Evolutionary conservation across 169 alveolate genomes (phyloP).

Genomic region (Eimeria acervulina): DNA sequence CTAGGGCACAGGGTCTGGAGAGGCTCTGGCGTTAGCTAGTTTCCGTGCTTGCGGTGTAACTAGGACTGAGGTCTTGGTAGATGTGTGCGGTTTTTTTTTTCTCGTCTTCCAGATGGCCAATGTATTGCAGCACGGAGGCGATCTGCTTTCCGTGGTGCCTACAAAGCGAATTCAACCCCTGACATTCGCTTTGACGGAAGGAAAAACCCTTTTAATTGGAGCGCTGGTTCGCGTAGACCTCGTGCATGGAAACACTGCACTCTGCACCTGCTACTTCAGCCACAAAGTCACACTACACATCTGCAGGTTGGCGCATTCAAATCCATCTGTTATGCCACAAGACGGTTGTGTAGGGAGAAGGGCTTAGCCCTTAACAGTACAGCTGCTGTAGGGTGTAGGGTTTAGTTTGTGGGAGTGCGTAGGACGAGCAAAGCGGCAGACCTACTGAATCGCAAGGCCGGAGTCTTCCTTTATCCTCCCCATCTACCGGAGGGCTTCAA

Average conservation of each 20-base stretch:
- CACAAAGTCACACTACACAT: conserved; percentile 88
- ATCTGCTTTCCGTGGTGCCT: conserved; percentile 63
- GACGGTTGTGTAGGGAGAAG: not conserved
- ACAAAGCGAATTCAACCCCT: conserved; percentile 76
- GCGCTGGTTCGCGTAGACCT: conserved; percentile 71
- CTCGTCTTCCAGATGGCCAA: conserved; percentile 53
- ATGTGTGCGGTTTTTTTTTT: not conserved
- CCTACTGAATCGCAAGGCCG: conserved; percentile 85
- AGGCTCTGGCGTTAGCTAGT: too few species aligned
- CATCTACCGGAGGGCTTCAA: conserved; percentile 77
- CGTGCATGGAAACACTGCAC: conserved; percentile 69
- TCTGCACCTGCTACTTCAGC: conserved; percentile 85
- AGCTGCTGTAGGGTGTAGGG: not conserved
- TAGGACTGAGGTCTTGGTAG: too few species aligned
- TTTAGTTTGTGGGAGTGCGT: not conserved
- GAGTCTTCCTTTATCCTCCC: conserved; percentile 88
- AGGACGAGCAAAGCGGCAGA: conserved; percentile 84
- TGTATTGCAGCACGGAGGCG: conserved; percentile 26
- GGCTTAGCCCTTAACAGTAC: too few species aligned
- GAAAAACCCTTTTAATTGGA: conserved; percentile 70
- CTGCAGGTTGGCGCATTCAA: conserved; percentile 70
- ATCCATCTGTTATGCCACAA: not conserved
- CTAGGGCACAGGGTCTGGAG: not conserved
- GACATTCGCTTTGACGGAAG: conserved; percentile 51
- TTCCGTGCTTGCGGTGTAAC: too few species aligned